Evolutionary conservation across 2,329 filamentous ascomycete species (phyloP), one percentile per base, ranked within the genome.

Genomic region (Aspergillus novoparasiticus): DNA sequence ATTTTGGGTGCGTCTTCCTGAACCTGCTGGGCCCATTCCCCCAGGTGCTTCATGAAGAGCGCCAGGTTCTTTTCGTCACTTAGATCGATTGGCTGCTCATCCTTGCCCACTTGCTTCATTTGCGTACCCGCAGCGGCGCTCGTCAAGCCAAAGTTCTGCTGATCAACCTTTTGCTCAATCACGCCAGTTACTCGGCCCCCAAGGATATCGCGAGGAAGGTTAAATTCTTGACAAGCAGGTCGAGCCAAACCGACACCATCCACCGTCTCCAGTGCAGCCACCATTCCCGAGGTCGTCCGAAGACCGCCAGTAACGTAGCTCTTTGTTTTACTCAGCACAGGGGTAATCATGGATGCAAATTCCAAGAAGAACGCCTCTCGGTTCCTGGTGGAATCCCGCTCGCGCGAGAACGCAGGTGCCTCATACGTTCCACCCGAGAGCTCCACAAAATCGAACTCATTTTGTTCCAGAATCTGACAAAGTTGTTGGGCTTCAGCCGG

Each of bases 351-450:
- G 62, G 88, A 82, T 0, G 86, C 86, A 64, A 87, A 87, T 5
- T 87, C 85, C 51, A 87, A 71, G 79, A 88, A 89, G 79, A 87
- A 88, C 1, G 84, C 81, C 69, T 87, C 86, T 5, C 85, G 78
- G 75, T 84, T 83, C 73, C 80, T 80, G 14, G 85, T 87, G 19
- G 79, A 83, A 50, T 88, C 86, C 56, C 81, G 78, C 74, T 82
- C 79, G 70, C 86, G 83, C 2, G 67, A 68, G 65, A 87, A 86
- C 0, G 80, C 84, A 0, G 85, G 70, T 21, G 78, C 73, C 73
- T 89, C 83, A 68, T 87, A 88, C 0, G 86, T 89, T 9, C 87
- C 87, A 14, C 87, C 87, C 0, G 80, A 84, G 0, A 89, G 78
- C 75, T 89, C 86, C 14, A 88, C 85, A 67, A 86, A 79, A 59